These are phyloP conservation scores for Mycena capillaripes DNA, from an alignment of 768 basidiomycete species.

Conservation along the genomic window DNA sequence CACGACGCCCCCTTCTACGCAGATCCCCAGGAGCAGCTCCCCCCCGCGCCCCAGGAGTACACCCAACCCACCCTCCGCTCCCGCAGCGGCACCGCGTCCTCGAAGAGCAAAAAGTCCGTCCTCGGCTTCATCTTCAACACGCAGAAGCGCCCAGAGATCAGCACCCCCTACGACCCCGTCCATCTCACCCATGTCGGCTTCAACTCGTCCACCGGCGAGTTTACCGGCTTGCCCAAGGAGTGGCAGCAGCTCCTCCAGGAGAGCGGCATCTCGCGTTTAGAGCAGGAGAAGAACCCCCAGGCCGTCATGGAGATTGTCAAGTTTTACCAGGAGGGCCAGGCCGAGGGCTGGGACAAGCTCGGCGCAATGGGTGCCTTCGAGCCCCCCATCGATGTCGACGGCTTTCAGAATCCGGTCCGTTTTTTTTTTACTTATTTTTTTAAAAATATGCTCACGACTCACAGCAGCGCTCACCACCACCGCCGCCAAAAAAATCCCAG, in stretches of 20 bases:
- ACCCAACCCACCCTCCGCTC: constrained; percentile 49
- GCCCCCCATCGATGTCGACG: constrained; percentile 45
- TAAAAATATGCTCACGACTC: constrained; percentile 14
- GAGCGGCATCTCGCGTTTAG: constrained; percentile 91
- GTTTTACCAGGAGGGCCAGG: constrained; percentile 93
- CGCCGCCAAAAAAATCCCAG: constrained; percentile 61
- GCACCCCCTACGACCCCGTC: constrained; percentile 98
- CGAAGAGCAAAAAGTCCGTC: constrained; percentile 75
- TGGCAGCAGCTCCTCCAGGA: constrained; percentile 98
- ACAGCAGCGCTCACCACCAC: constrained; percentile 62
- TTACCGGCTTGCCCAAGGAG: constrained; percentile 97
- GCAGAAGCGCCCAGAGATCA: constrained; percentile 90
- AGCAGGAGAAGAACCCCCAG: constrained; percentile 98
- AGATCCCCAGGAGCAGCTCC: constrained; percentile 51
- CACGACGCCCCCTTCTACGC: constrained; percentile 60
- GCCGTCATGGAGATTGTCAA: constrained; percentile 99
- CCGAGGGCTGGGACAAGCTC: constrained; percentile 90
- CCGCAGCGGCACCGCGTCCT: constrained; percentile 61
- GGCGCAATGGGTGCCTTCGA: constrained; percentile 64
- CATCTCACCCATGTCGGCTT: constrained; percentile 99
- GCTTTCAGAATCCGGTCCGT: constrained; percentile 71
- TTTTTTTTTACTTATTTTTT: constrained; percentile 35
- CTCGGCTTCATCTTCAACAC: constrained; percentile 84
- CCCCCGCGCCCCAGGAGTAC: constrained; percentile 37
- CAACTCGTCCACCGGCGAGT: constrained; percentile 98